Evolutionary conservation across 2,329 filamentous ascomycete species (phyloP).

Genomic region (Cercospora sojina): DNA sequence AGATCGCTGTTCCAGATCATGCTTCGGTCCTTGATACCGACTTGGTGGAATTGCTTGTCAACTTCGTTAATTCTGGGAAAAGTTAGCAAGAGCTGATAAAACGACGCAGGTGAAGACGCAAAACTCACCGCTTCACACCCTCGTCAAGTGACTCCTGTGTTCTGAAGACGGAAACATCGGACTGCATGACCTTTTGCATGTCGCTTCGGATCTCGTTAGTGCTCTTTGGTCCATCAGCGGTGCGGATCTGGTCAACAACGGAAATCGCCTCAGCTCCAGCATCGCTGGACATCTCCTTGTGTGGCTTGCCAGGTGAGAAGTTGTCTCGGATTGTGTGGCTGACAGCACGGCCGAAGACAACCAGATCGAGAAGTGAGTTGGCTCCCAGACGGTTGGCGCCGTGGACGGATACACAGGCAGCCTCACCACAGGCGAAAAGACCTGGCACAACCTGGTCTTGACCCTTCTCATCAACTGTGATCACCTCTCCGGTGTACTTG

Average conservation of each 20-base stretch:
- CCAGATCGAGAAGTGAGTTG: slow-evolving; percentile 95
- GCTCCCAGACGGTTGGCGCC: slow-evolving; percentile 96
- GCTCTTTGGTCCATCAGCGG: slow-evolving; percentile 76
- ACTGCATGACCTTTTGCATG: slow-evolving; percentile 99
- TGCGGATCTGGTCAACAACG: slow-evolving; percentile 82
- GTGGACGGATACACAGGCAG: slow-evolving; percentile 95
- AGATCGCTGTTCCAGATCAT: slow-evolving; percentile 99
- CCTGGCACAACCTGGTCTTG: slow-evolving; percentile 92
- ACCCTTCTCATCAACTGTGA: slow-evolving; percentile 81
- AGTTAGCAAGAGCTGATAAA: slow-evolving; percentile 22
- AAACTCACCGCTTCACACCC: slow-evolving; percentile 68
- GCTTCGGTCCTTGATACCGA: slow-evolving; percentile 95
- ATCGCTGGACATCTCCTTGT: slow-evolving; percentile 77
- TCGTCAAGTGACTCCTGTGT: slow-evolving; percentile 91
- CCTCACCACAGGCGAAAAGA: slow-evolving; percentile 94
- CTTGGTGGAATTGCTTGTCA: slow-evolving; percentile 73
- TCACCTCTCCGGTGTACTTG: slow-evolving; percentile 92
- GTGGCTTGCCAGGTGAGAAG: slow-evolving; percentile 77
- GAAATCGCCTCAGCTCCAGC: slow-evolving; percentile 85
- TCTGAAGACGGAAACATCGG: slow-evolving; percentile 93
- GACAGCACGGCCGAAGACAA: slow-evolving; percentile 96
- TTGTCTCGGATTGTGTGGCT: slow-evolving; percentile 96
- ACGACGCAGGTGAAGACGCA: background rate
- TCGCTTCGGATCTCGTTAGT: slow-evolving; percentile 83
- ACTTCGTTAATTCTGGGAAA: slow-evolving; percentile 67